These are phyloP conservation scores for Penstemon eatonii DNA, from an alignment of 257 asterid species.

Conservation along the genomic window DNA sequence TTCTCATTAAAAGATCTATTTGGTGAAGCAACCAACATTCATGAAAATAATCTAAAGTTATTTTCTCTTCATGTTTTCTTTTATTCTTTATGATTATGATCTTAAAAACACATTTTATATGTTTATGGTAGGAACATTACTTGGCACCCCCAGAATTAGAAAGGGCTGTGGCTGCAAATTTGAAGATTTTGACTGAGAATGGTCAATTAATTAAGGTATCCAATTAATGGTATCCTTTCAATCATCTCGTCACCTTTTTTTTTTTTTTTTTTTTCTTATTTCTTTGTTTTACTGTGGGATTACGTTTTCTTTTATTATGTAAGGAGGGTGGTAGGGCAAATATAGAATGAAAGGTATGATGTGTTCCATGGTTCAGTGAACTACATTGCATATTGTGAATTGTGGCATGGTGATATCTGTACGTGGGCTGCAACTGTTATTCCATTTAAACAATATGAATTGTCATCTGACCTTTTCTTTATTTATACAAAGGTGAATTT, in stretches of 20 bases:
- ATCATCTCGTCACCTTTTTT: neutral
- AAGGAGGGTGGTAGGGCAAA: neutral
- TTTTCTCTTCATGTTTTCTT: slow-evolving; percentile 3
- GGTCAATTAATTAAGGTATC: slow-evolving; percentile 77
- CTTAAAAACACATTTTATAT: slow-evolving; percentile 13
- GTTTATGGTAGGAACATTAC: slow-evolving; percentile 61
- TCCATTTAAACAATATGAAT: no score
- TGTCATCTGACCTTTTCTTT: neutral
- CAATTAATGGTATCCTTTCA: neutral
- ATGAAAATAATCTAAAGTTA: neutral
- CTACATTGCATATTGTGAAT: neutral
- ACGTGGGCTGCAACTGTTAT: no score
- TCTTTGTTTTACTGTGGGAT: neutral
- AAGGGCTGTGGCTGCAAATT: slow-evolving; percentile 52
- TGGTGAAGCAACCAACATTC: neutral
- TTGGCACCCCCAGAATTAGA: slow-evolving; percentile 60
- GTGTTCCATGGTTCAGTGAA: neutral
- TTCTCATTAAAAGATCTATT: slow-evolving; percentile 9
- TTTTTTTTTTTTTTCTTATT: neutral
- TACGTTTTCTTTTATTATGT: neutral
- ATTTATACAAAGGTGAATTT: neutral
- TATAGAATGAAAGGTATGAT: neutral
- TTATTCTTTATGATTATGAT: slow-evolving; percentile 1
- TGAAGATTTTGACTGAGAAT: slow-evolving; percentile 73
- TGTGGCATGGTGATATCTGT: no score